Conservation (phyloP, 257 asterid species). For the Vinca minor region DNA sequence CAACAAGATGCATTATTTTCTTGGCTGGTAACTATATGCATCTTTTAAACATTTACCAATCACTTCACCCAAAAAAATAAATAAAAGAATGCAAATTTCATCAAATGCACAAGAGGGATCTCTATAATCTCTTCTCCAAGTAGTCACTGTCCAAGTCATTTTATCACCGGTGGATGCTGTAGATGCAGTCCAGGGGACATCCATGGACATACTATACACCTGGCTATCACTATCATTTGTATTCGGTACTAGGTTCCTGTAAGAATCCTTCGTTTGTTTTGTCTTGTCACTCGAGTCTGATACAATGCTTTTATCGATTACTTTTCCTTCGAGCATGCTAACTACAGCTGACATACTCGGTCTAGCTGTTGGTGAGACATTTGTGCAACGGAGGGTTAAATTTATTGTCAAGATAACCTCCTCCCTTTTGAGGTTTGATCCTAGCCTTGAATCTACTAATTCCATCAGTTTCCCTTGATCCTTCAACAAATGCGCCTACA, state of each 20-base stretch:
- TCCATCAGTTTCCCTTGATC: slow-evolving; percentile 22
- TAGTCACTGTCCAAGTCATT: neutral
- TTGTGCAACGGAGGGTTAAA: slow-evolving; percentile 25
- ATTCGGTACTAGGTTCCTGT: neutral
- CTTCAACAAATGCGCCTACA: slow-evolving; percentile 24
- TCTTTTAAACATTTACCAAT: neutral
- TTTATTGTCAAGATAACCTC: slow-evolving; percentile 19
- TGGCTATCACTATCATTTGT: neutral
- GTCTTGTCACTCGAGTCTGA: neutral
- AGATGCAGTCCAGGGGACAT: slow-evolving; percentile 4
- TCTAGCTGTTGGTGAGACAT: slow-evolving; percentile 15
- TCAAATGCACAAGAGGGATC: neutral
- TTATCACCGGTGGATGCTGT: slow-evolving; percentile 8
- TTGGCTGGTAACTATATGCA: neutral
- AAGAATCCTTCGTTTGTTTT: neutral
- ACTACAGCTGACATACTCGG: slow-evolving; percentile 35
- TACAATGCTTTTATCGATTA: slow-evolving; percentile 1
- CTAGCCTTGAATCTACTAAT: slow-evolving; percentile 28
- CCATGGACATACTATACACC: slow-evolving; percentile 4
- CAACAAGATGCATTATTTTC: neutral
- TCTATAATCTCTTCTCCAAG: neutral
- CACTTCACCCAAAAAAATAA: neutral
- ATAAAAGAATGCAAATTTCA: no score
- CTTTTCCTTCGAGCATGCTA: slow-evolving; percentile 26
- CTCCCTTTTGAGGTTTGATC: slow-evolving; percentile 12